Evolutionary conservation across 176 grass and related monocot genomes (phyloP).

Genomic region (Poa pratensis): DNA sequence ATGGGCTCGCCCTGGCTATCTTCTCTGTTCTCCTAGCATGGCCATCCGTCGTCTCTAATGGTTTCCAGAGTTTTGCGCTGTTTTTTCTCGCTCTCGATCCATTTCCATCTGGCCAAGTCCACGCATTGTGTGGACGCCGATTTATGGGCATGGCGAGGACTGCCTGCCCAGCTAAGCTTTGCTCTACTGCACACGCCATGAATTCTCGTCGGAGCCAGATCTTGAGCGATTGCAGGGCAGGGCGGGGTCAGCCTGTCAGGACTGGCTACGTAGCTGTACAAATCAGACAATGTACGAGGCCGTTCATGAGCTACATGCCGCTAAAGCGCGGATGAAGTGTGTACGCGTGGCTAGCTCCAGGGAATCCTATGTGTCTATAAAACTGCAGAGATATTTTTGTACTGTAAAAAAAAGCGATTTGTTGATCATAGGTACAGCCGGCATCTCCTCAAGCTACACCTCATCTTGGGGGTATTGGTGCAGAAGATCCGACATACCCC

Average conservation of each 20-base stretch:
- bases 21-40: neutral
- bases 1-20: constrained; percentile 41
- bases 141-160: constrained; percentile 41
- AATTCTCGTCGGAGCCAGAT: constrained; percentile 42
- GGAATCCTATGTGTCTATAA: constrained; percentile 11
- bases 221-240: neutral
- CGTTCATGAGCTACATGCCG: neutral
- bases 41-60: neutral
- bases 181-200: constrained; percentile 30
- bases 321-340: neutral
- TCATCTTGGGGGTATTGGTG: neutral
- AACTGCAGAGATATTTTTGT: neutral
- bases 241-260: neutral
- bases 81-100: neutral
- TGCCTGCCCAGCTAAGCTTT: constrained; percentile 17
- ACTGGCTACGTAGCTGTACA: neutral
- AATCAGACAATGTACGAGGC: neutral
- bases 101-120: neutral
- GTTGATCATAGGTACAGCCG: too few relatives aligned
- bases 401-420: too few relatives aligned
- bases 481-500: constrained; percentile 25
- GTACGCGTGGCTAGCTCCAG: neutral
- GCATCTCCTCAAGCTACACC: neutral
- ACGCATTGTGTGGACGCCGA: constrained; percentile 6
- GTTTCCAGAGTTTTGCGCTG: neutral